These are phyloP conservation scores for Psilocybe mexicana DNA, from an alignment of 1,284 basidiomycete species.

Conservation along the genomic window DNA sequence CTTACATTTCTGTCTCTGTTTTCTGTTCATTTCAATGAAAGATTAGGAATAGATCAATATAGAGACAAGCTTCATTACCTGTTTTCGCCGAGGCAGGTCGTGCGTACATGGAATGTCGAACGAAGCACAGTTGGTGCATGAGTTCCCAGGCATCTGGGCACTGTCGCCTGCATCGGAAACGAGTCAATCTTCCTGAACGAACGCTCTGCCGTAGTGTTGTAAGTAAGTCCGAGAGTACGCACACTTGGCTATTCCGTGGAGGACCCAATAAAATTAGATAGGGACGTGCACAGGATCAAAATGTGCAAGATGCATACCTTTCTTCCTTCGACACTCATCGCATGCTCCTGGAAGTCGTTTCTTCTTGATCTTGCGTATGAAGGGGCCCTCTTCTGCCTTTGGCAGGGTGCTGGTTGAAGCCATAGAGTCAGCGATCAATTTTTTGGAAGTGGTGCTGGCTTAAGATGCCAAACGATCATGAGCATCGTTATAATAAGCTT, in stretches of 20 bases:
- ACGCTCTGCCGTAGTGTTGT: too few relatives aligned
- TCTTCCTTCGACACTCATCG: not conserved
- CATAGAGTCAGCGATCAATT: too few relatives aligned
- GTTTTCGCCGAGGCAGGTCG: not conserved
- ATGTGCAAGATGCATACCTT: not conserved
- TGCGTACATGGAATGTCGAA: not conserved
- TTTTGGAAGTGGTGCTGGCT: too few relatives aligned
- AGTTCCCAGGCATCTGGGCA: not conserved
- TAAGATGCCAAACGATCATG: too few relatives aligned
- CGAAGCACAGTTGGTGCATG: not conserved
- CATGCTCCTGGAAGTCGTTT: not conserved
- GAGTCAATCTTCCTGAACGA: not conserved
- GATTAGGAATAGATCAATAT: not conserved
- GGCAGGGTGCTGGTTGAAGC: too few relatives aligned
- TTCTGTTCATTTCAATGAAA: not conserved
- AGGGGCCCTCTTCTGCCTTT: too few relatives aligned
- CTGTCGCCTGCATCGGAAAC: not conserved
- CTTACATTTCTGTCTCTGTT: not conserved
- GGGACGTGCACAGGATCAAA: too few relatives aligned
- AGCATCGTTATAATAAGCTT: too few relatives aligned
- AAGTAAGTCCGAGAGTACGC: not conserved
- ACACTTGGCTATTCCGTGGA: slow-evolving; percentile 32
- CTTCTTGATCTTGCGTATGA: not conserved
- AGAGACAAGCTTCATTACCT: not conserved
- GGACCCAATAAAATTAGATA: slow-evolving; percentile 2